Percentiles rank a stretch among this genome's conserved stretches.
Conservation (phyloP, 2,329 filamentous ascomycete species). For the Sclerotinia sclerotiorum region DNA sequence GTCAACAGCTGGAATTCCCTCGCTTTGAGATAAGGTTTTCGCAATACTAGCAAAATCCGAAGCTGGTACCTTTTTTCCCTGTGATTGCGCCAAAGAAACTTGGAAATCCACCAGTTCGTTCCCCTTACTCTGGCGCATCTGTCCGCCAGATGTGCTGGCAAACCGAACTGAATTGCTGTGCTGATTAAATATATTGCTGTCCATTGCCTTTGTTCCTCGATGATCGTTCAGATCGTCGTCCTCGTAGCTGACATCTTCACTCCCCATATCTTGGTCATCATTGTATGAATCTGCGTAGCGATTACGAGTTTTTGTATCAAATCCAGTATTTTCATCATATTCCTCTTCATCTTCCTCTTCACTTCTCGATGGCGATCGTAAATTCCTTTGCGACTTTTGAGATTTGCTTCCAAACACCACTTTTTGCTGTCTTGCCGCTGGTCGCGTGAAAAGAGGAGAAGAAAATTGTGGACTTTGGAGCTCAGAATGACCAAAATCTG, state of each 20-base stretch:
- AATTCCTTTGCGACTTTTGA: slow-evolving; percentile 26
- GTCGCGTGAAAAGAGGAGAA: slow-evolving; percentile 27
- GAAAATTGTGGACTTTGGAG: slow-evolving; percentile 31
- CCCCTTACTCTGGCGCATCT: slow-evolving; percentile 28
- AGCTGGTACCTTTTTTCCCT: slow-evolving; percentile 23
- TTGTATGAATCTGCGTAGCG: slow-evolving; percentile 42
- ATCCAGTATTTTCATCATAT: slow-evolving; percentile 45
- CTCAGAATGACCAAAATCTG: slow-evolving; percentile 27
- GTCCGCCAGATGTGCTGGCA: slow-evolving; percentile 24
- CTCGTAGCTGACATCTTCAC: slow-evolving; percentile 45
- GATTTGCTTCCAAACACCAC: slow-evolving; percentile 40
- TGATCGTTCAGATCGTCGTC: slow-evolving; percentile 38
- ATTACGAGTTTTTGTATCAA: slow-evolving; percentile 43
- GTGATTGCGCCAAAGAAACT: slow-evolving; percentile 28
- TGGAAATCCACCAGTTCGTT: slow-evolving; percentile 23
- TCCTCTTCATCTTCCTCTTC: slow-evolving; percentile 47
- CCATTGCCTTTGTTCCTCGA: slow-evolving; percentile 33
- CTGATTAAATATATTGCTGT: slow-evolving; percentile 36
- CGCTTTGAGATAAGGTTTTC: slow-evolving; percentile 63
- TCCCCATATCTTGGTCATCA: slow-evolving; percentile 43
- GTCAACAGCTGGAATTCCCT: slow-evolving; percentile 58
- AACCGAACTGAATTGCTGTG: slow-evolving; percentile 52
- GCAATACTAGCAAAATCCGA: slow-evolving; percentile 64
- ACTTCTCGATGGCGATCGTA: slow-evolving; percentile 38
- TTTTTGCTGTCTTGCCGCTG: slow-evolving; percentile 41